These are phyloP conservation scores for Colletotrichum lini DNA, from an alignment of 2,329 filamentous ascomycete species.

Conservation along the genomic window DNA sequence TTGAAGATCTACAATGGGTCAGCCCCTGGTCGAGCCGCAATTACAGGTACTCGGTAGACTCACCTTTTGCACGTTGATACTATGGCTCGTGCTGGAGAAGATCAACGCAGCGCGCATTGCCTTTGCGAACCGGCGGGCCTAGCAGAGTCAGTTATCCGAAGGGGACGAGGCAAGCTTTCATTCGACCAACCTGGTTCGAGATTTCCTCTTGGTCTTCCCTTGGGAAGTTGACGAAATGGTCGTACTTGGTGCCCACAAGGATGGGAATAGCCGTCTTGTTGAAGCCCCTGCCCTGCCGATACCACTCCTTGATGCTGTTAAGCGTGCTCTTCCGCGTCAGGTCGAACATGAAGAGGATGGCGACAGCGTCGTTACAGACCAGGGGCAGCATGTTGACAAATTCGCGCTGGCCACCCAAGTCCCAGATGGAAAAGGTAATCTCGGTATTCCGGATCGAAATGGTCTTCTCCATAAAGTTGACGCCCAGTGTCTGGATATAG, in stretches of 20 bases:
- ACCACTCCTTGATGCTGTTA: conserved; percentile 99
- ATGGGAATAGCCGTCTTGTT: conserved; percentile 99
- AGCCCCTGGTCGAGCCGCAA: conserved; percentile 30
- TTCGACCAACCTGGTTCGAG: conserved; percentile 82
- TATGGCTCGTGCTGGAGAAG: conserved; percentile 98
- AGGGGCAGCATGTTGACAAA: conserved; percentile 99
- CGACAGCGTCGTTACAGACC: conserved; percentile 99
- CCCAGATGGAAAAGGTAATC: conserved; percentile 99
- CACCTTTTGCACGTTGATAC: conserved; percentile 99
- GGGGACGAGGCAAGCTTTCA: conserved; percentile 1
- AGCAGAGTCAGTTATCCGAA: conserved; percentile 13
- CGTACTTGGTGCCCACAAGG: conserved; percentile 97
- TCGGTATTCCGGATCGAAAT: conserved; percentile 99
- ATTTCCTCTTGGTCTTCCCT: conserved; percentile 99
- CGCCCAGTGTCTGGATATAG: conserved; percentile 97
- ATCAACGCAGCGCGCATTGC: conserved; percentile 98
- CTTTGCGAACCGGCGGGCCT: conserved; percentile 96
- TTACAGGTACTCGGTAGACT: conserved; percentile 32
- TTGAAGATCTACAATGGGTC: conserved; percentile 87
- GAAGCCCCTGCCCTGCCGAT: conserved; percentile 95
- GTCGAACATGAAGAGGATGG: conserved; percentile 99
- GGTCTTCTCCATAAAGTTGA: conserved; percentile 99
- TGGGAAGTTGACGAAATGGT: conserved; percentile 99
- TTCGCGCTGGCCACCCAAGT: conserved; percentile 96
- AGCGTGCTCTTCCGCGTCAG: conserved; percentile 97